A percentile compares a stretch with the other conserved stretches of the same genome.
Conservation (phyloP, 2,329 filamentous ascomycete genomes). For the Coniella lustricola region DNA sequence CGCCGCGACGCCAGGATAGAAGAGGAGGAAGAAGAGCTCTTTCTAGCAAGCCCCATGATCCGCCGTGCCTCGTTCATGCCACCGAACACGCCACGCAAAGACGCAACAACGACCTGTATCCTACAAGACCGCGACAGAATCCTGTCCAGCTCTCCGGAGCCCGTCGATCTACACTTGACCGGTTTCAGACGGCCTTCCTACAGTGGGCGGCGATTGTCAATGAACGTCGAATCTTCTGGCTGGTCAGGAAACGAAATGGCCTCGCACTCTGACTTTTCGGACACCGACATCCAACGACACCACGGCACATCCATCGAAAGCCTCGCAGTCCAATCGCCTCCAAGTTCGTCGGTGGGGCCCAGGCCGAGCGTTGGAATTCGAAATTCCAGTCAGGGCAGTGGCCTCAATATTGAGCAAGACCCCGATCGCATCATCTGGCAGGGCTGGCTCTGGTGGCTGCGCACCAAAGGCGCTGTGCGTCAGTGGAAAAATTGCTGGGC, state of each 20-base stretch:
- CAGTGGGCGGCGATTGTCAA: constrained; percentile 12
- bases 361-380: constrained; percentile 34
- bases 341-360: constrained; percentile 20
- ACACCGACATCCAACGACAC: constrained; percentile 47
- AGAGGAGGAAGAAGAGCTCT: constrained; percentile 80
- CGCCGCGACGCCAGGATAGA: constrained; percentile 75
- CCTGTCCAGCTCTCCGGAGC: constrained; percentile 57
- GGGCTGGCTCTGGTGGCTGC: constrained; percentile 79
- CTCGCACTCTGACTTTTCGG: constrained; percentile 83
- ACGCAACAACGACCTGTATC: constrained; percentile 13
- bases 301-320: constrained; percentile 47
- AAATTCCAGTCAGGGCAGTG: constrained; percentile 59
- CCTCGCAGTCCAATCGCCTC: constrained; percentile 34
- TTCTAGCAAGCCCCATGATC: constrained; percentile 59
- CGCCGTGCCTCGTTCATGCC: constrained; percentile 38
- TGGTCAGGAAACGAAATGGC: constrained; percentile 59
- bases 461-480: constrained; percentile 72
- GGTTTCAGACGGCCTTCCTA: constrained; percentile 50
- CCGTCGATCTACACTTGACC: constrained; percentile 32
- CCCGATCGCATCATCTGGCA: constrained; percentile 90
- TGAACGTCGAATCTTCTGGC: constrained; percentile 55
- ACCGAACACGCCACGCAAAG: constrained; percentile 10
- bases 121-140: constrained; percentile 34
- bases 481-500: constrained; percentile 96
- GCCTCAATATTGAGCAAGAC: constrained; percentile 51